Evolutionary conservation across 2,329 filamentous ascomycete species (phyloP).

Genomic region (Fusarium decemcellulare): DNA sequence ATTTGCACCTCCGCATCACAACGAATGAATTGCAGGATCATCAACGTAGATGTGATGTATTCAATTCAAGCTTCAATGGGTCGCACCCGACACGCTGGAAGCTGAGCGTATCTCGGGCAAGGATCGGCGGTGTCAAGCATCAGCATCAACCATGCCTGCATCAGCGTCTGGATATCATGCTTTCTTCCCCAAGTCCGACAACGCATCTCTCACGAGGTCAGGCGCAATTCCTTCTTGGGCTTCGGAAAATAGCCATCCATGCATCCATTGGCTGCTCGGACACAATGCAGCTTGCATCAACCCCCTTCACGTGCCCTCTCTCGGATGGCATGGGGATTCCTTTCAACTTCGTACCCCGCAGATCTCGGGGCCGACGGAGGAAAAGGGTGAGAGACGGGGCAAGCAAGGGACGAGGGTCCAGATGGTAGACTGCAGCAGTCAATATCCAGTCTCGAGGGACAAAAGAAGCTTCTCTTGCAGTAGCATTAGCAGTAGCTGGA

Average conservation of each 20-base stretch:
- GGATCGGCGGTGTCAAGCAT: conserved; percentile 13
- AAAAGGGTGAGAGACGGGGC: not conserved
- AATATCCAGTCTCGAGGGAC: not conserved
- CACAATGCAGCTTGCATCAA: not conserved
- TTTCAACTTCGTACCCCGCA: not conserved
- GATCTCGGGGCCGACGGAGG: not conserved
- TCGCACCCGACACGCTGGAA: conserved; percentile 20
- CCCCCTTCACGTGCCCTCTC: conserved; percentile 11
- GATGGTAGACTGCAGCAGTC: not conserved
- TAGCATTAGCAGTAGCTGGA: not conserved
- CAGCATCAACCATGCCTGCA: not conserved
- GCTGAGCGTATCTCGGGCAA: conserved; percentile 21
- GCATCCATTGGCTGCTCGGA: not conserved
- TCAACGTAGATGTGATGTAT: conserved; percentile 10
- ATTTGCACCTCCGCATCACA: not conserved
- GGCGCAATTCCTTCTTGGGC: not conserved
- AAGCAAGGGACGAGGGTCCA: conserved; percentile 3
- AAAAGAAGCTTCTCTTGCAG: conserved; percentile 13
- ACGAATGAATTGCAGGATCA: not conserved
- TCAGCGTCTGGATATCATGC: not conserved
- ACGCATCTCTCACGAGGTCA: conserved; percentile 8
- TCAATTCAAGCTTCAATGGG: not conserved
- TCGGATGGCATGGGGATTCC: not conserved
- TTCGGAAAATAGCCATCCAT: not conserved
- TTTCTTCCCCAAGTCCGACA: not conserved